A percentile compares a stretch with the other conserved stretches of the same genome.
phyloP scores from a whole-genome alignment of 1,284 basidiomycete species.

The Inonotus obliquus region DNA sequence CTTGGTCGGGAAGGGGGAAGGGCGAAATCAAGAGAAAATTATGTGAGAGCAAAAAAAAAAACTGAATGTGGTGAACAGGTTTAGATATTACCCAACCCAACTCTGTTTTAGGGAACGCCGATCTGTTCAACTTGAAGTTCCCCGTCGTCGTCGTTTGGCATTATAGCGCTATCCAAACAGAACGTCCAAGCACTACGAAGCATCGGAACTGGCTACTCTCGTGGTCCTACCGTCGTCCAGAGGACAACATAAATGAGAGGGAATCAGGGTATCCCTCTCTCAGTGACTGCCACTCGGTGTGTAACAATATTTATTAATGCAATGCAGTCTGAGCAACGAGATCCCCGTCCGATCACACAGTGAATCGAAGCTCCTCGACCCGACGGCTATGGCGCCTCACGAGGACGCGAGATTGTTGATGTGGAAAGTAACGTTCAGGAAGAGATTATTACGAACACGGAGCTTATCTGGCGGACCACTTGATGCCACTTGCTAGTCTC shows the following conservation, averaged over 20 bases:
- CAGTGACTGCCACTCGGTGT: not conserved
- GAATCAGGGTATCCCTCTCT: not conserved
- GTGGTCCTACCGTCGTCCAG: not conserved
- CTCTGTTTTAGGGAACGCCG: not conserved
- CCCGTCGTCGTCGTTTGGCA: not conserved
- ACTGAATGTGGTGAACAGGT: not conserved
- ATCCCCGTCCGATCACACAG: conserved; percentile 4
- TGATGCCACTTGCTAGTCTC: not conserved
- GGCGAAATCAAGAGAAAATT: not conserved
- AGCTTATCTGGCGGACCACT: not conserved
- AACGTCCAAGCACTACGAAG: not conserved
- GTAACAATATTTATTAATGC: too few relatives aligned
- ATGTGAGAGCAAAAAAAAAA: not conserved
- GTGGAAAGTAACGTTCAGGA: not conserved
- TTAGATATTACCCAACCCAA: not conserved
- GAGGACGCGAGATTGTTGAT: not conserved
- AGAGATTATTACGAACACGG: not conserved
- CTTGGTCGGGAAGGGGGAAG: not conserved
- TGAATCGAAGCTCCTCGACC: not conserved
- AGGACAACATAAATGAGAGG: not conserved
- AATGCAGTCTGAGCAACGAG: not conserved
- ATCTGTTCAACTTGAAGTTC: not conserved
- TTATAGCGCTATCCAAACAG: not conserved
- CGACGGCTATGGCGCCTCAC: not conserved
- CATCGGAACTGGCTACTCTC: conserved; percentile 1